Conservation (phyloP, 768 basidiomycete genomes). For the Russula vinacea region DNA sequence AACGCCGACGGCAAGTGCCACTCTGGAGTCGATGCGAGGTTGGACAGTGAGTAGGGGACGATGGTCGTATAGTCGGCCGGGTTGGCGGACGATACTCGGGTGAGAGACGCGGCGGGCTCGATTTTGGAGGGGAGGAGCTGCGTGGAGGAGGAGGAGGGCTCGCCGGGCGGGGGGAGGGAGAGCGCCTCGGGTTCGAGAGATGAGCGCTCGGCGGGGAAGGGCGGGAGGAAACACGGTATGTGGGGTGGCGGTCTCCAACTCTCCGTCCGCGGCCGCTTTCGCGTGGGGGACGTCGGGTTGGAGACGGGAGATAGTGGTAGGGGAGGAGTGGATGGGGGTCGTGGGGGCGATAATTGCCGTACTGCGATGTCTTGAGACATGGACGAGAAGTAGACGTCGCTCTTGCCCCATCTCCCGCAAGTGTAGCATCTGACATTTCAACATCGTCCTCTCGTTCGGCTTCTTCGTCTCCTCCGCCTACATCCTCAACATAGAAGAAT, state of each 20-base stretch:
- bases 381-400: slow-evolving; percentile 23
- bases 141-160: slow-evolving; percentile 36
- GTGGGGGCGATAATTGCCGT: slow-evolving; percentile 28
- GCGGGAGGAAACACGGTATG: slow-evolving; percentile 65
- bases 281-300: slow-evolving; percentile 53
- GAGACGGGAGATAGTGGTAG: slow-evolving; percentile 57
- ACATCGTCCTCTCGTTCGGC: slow-evolving; percentile 27
- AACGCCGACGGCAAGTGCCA: slow-evolving; percentile 58
- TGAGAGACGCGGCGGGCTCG: slow-evolving; percentile 41
- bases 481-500: slow-evolving; percentile 33
- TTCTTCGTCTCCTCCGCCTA: slow-evolving; percentile 34
- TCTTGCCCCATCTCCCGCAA: too few species aligned
- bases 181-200: slow-evolving; percentile 37
- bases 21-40: slow-evolving; percentile 59
- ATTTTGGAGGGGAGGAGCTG: slow-evolving; percentile 39
- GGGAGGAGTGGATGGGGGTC: slow-evolving; percentile 40
- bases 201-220: slow-evolving; percentile 50
- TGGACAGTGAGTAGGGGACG: slow-evolving; percentile 71
- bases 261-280: slow-evolving; percentile 55
- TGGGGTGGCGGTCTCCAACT: slow-evolving; percentile 62
- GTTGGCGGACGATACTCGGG: slow-evolving; percentile 41
- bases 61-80: slow-evolving; percentile 69
- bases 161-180: slow-evolving; percentile 40
- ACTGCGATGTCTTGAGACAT: slow-evolving; percentile 20
- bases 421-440: slow-evolving; percentile 28